phyloP scores from a whole-genome alignment of 2,329 filamentous ascomycete species.

The Corinectria fuckeliana region DNA sequence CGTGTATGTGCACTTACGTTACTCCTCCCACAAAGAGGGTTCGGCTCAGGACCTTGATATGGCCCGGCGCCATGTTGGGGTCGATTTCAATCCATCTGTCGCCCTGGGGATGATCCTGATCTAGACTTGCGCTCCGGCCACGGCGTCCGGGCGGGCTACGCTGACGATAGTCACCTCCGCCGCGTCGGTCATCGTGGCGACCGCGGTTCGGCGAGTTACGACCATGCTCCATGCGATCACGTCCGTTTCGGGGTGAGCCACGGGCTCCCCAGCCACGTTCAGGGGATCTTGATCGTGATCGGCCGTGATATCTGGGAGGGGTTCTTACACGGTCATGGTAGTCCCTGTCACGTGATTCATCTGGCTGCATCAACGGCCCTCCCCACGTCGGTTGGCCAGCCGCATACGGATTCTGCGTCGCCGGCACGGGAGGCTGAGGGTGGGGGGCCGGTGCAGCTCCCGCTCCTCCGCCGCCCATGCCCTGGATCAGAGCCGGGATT shows the following conservation, averaged over 20 bases:
- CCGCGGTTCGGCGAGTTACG: constrained; percentile 70
- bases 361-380: constrained; percentile 39
- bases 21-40: constrained; percentile 97
- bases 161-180: constrained; percentile 79
- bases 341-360: constrained; percentile 62
- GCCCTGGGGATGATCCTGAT: constrained; percentile 43
- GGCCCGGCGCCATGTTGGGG: constrained; percentile 71
- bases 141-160: constrained; percentile 79
- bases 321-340: constrained; percentile 68
- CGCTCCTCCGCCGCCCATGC: constrained; percentile 50
- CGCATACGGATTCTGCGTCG: constrained; percentile 52
- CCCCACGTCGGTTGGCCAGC: constrained; percentile 43
- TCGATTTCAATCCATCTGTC: constrained; percentile 84
- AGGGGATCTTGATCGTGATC: constrained; percentile 82
- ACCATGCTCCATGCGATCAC: constrained; percentile 76
- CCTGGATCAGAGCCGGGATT: constrained; percentile 66
- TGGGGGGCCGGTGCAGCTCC: constrained; percentile 44
- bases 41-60: constrained; percentile 92
- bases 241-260: constrained; percentile 67
- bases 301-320: constrained; percentile 62
- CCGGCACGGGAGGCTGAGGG: constrained; percentile 48
- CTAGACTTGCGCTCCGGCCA: constrained; percentile 67
- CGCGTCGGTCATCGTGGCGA: constrained; percentile 63
- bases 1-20: constrained; percentile 72
- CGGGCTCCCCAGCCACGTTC: constrained; percentile 74